phyloP scores from a whole-genome alignment of 495 filamentous ascomycete species.

The Peziza echinospora region DNA sequence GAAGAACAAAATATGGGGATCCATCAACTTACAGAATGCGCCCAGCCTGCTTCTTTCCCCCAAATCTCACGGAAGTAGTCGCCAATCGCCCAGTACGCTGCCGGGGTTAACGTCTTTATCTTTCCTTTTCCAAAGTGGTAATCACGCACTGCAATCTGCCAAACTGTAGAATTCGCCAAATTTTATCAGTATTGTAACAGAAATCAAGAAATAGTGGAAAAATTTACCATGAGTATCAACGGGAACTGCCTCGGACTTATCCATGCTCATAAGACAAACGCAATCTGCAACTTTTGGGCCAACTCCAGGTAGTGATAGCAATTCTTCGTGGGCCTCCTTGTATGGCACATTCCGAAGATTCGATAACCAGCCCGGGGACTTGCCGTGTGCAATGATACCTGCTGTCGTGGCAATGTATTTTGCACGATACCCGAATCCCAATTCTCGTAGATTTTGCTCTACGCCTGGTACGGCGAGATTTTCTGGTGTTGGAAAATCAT shows the following conservation, averaged over 20 bases:
- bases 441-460: constrained; percentile 50
- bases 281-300: constrained; percentile 96
- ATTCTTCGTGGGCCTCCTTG: constrained; percentile 54
- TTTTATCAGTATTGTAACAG: constrained; percentile 1
- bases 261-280: constrained; percentile 86
- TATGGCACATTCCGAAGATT: constrained; percentile 46
- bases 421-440: constrained; percentile 90
- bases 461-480: constrained; percentile 45
- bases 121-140: constrained; percentile 79
- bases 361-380: constrained; percentile 53
- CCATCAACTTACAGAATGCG: constrained; percentile 41
- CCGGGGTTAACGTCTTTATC: constrained; percentile 66
- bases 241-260: constrained; percentile 89
- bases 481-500: constrained; percentile 67
- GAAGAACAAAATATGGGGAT: not conserved
- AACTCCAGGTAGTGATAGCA: constrained; percentile 62
- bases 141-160: constrained; percentile 92
- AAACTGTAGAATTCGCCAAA: constrained; percentile 36
- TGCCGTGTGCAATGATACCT: constrained; percentile 41
- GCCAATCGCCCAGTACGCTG: constrained; percentile 72
- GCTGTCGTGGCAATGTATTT: constrained; percentile 81
- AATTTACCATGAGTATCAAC: constrained; percentile 74
- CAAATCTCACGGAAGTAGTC: constrained; percentile 78
- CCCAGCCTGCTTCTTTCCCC: constrained; percentile 92
- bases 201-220: not conserved